A percentile compares a stretch with the other conserved stretches of the same genome.
Conservation (phyloP, 768 basidiomycete genomes). For the Boletus sensibilis region DNA sequence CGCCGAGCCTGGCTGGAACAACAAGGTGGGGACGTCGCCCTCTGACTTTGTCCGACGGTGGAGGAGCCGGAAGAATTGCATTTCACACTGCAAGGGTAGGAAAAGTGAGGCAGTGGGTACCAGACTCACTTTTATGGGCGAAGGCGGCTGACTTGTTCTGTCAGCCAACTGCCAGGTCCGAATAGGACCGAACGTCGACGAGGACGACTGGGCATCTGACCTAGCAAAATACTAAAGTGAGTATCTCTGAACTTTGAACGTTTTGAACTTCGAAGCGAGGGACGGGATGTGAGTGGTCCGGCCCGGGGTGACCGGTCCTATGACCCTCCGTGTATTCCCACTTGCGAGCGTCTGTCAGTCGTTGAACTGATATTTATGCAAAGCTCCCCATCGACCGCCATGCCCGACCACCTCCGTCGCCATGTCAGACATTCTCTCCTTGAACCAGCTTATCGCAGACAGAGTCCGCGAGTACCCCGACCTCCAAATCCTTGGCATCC, state of each 20-base stretch:
- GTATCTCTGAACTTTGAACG: too few species aligned
- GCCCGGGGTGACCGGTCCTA: neutral
- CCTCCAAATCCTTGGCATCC: constrained; percentile 23
- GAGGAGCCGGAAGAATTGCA: constrained; percentile 49
- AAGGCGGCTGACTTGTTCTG: constrained; percentile 19
- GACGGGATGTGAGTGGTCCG: neutral
- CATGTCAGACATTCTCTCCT: constrained; percentile 25
- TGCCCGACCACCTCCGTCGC: neutral
- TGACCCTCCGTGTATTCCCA: neutral
- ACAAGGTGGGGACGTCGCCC: constrained; percentile 33
- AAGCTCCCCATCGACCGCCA: neutral
- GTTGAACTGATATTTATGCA: neutral
- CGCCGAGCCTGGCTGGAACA: neutral
- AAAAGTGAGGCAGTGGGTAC: neutral
- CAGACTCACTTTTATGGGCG: constrained; percentile 15
- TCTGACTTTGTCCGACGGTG: constrained; percentile 51
- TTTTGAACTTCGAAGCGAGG: too few species aligned
- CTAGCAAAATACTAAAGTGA: too few species aligned
- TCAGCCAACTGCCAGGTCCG: constrained; percentile 11
- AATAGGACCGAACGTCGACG: neutral
- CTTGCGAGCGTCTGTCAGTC: too few species aligned
- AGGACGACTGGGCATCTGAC: neutral
- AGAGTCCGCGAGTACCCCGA: constrained; percentile 20
- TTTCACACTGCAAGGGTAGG: constrained; percentile 12
- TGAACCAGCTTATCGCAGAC: constrained; percentile 29